Base-by-base conservation (phyloP, 2,329 filamentous ascomycete species). In the Pseudocercospora macadamiae region DNA sequence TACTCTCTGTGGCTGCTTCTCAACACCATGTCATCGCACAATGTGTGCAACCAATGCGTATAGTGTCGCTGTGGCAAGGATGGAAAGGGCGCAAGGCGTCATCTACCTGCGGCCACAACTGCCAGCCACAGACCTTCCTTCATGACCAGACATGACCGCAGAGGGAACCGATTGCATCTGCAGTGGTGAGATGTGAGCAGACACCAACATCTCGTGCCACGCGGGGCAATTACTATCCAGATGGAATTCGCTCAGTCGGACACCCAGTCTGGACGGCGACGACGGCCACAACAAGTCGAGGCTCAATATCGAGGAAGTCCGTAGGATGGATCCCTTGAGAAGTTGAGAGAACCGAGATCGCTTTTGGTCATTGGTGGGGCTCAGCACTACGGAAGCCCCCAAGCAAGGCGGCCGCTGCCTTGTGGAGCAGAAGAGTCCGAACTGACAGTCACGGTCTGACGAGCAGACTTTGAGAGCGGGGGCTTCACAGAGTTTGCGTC, bases 11-110 rank as follows among this genome's bases (percentile, higher is more conserved):
- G 53, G 19, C 37, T 54, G 53, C 54, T 53, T 47, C 32, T 36
- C 37, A 54, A 60, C 52, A 54, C 54, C 26, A 45, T 57, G 54
- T 42, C 54, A 56, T 56, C 49, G 54, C 32, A 60, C 54, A 60
- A 57, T 57, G 39, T 32, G 54, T 60, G 58, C 51, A 42, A 60
- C 51, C 47, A 23, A 36, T 36, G 36, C 26, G 32, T 51, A 39
- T 39, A 48, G 44, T 37, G 56, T 47, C 21, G n/a, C 45, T 30
- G 45, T 45, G 19, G 34, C 57, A 37, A 25, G 32, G 49, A 37
- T 37, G 16, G 49, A 52, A 37, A 16, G 49, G 18, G 39, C 37
- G 56, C 42, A 23, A 59, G 51, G 34, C 34, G 39, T 55, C 47
- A 34, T 60, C 47, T 45, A 55, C 34, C 42, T 53, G 52, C 49